These are phyloP conservation scores for Fusarium ramigenum DNA, from an alignment of 2,329 filamentous ascomycete genomes.

Conservation along the genomic window DNA sequence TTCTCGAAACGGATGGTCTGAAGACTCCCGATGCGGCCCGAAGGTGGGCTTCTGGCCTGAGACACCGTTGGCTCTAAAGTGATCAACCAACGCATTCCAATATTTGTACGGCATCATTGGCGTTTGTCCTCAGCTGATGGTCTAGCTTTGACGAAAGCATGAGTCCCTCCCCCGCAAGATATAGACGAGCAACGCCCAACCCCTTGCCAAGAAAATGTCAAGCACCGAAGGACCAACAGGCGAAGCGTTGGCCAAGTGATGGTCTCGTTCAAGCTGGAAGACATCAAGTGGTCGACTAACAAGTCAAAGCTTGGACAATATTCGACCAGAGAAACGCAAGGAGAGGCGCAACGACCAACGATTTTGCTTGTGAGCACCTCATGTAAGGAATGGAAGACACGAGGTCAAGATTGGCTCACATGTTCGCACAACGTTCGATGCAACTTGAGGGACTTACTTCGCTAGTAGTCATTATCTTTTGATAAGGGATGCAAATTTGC, in stretches of 20 bases:
- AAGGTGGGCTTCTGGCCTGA: not conserved
- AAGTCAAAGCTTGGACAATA: not conserved
- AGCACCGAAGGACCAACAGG: conserved; percentile 11
- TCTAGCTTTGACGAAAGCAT: not conserved
- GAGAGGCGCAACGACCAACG: not conserved
- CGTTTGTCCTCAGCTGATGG: not conserved
- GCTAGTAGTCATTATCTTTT: not conserved
- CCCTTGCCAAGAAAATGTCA: conserved; percentile 3
- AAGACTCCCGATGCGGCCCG: not conserved
- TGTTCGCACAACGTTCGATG: not conserved
- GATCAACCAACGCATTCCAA: conserved; percentile 17
- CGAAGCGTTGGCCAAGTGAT: conserved; percentile 8
- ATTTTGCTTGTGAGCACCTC: not conserved
- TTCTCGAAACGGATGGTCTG: not conserved
- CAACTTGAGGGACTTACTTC: not conserved
- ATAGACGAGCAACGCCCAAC: not conserved
- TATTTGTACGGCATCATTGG: not conserved
- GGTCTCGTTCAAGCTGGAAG: not conserved
- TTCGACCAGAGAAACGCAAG: not conserved
- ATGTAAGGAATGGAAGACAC: not conserved
- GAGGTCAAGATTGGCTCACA: not conserved
- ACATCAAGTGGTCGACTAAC: not conserved
- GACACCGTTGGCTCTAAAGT: conserved; percentile 12
- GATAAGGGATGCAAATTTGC: not conserved
- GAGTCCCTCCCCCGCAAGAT: not conserved